These are phyloP conservation scores for Xylariaceae sp. DNA, from an alignment of 2,329 filamentous ascomycete genomes.

Conservation along the genomic window DNA sequence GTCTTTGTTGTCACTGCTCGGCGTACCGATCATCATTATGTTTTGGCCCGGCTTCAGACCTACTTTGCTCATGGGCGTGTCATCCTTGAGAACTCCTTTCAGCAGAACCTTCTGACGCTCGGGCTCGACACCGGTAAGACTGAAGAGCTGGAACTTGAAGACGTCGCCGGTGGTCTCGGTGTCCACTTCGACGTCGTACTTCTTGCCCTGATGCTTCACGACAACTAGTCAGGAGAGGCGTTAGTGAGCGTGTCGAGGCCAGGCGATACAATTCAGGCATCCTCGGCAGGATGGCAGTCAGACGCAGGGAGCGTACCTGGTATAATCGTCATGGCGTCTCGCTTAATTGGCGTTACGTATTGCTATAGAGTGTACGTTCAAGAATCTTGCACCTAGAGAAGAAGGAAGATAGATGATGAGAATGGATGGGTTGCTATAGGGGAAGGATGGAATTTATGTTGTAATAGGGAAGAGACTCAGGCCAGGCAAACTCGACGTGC, in stretches of 20 bases:
- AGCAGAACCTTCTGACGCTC: conserved; percentile 93
- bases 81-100: conserved; percentile 93
- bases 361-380: background rate
- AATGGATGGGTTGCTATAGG: background rate
- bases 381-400: background rate
- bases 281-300: background rate
- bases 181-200: conserved; percentile 91
- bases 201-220: conserved; percentile 93
- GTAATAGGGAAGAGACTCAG: conserved; percentile 7
- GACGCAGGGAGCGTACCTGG: conserved; percentile 19
- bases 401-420: background rate
- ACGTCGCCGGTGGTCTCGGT: conserved; percentile 77
- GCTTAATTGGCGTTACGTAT: background rate
- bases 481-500: conserved; percentile 20
- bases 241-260: conserved; percentile 21
- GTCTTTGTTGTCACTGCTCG: conserved; percentile 57
- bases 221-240: conserved; percentile 53
- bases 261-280: background rate
- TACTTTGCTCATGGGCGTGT: conserved; percentile 77
- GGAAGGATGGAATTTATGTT: background rate
- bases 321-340: conserved; percentile 28
- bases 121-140: conserved; percentile 90
- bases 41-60: conserved; percentile 78
- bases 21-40: conserved; percentile 96
- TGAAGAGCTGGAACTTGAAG: conserved; percentile 94